Percentiles rank a stretch among this genome's conserved stretches.
Conservation (phyloP, 352 stramenopile species). For the Hyaloperonospora arabidopsidis region DNA sequence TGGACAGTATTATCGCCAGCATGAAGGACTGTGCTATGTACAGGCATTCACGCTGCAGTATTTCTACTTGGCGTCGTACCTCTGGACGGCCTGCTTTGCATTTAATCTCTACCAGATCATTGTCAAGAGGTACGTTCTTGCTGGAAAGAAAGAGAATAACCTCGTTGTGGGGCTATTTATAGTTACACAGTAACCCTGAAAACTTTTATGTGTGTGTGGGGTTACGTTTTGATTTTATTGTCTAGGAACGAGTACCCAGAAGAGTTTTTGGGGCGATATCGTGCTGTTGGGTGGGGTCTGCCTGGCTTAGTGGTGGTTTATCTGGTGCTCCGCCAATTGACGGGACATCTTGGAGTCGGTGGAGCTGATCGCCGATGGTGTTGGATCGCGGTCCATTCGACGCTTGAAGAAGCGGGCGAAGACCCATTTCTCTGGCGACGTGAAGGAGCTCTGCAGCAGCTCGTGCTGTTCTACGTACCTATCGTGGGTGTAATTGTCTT, state of each 20-base stretch:
- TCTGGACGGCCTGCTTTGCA: constrained; percentile 81
- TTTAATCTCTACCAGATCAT: constrained; percentile 86
- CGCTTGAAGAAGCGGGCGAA: constrained; percentile 16
- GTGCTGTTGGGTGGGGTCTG: constrained; percentile 54
- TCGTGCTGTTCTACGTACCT: constrained; percentile 60
- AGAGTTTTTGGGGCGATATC: constrained; percentile 52
- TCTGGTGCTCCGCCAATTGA: constrained; percentile 62
- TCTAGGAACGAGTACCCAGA: constrained; percentile 68
- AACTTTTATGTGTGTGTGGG: background rate
- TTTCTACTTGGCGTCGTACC: constrained; percentile 74
- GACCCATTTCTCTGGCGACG: constrained; percentile 34
- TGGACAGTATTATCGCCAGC: constrained; percentile 32
- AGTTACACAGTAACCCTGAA: background rate
- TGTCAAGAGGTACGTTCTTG: constrained; percentile 40
- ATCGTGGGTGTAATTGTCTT: constrained; percentile 62
- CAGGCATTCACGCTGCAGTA: constrained; percentile 70
- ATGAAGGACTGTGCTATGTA: constrained; percentile 52
- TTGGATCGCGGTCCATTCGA: constrained; percentile 56
- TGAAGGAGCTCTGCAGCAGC: constrained; percentile 48
- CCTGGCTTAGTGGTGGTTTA: constrained; percentile 45
- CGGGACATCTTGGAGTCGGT: constrained; percentile 57
- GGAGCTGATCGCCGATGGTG: constrained; percentile 64
- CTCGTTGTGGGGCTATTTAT: background rate
- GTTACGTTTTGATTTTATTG: background rate
- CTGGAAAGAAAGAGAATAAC: too few species aligned